phyloP scores from a whole-genome alignment of 768 basidiomycete genomes.

The Lenzites betulinus region DNA sequence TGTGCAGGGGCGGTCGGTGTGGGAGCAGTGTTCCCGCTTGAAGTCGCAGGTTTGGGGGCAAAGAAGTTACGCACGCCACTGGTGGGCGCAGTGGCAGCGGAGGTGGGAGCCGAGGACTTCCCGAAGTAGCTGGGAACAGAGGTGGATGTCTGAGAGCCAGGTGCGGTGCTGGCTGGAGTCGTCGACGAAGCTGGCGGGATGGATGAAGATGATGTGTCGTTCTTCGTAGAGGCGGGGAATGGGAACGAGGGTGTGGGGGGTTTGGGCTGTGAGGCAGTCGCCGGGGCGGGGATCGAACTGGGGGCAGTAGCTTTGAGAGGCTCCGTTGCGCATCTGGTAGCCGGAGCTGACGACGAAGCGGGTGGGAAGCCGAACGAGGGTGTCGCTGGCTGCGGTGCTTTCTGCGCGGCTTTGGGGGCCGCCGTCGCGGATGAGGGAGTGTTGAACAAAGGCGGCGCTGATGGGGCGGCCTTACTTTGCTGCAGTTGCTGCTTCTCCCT shows the following conservation, averaged over 20 bases:
- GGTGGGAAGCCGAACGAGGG: conserved; percentile 11
- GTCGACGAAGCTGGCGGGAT: not conserved
- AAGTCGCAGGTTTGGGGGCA: conserved; percentile 29
- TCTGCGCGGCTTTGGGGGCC: not conserved
- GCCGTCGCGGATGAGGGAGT: not conserved
- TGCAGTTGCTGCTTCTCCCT: conserved; percentile 45
- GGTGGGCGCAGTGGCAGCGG: not conserved
- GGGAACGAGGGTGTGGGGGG: conserved; percentile 5
- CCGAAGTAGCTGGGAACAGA: conserved; percentile 35
- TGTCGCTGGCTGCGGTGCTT: not conserved
- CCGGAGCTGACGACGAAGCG: conserved; percentile 18
- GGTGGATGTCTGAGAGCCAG: conserved; percentile 16
- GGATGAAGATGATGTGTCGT: conserved; percentile 30
- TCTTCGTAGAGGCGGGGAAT: conserved; percentile 14
- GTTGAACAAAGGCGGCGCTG: not conserved
- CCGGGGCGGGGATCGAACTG: not conserved
- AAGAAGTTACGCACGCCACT: conserved; percentile 34
- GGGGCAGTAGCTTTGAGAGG: not conserved
- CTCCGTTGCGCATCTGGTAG: conserved; percentile 28
- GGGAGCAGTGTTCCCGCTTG: conserved; percentile 5
- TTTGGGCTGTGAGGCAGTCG: conserved; percentile 20
- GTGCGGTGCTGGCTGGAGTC: not conserved
- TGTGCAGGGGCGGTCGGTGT: conserved; percentile 14
- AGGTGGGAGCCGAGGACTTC: conserved; percentile 24
- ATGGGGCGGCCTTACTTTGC: conserved; percentile 5